phyloP scores from a whole-genome alignment of 2,329 filamentous ascomycete species.

The Colletotrichum tabaci region DNA sequence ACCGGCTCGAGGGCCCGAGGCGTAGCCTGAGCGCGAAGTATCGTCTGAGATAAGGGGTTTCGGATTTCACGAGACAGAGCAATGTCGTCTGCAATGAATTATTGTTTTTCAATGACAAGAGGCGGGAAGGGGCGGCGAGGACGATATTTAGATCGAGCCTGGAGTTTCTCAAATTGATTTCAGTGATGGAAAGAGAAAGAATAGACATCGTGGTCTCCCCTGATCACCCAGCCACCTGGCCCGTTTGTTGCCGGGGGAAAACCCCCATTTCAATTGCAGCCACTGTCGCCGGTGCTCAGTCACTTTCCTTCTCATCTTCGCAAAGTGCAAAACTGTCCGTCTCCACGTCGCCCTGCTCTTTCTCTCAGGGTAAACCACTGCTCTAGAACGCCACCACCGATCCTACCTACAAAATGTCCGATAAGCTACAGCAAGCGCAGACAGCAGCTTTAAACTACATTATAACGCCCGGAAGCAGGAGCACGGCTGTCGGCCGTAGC shows the following conservation, averaged over 20 bases:
- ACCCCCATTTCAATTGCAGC: no score
- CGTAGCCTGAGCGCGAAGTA: not conserved
- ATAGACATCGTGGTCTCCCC: not conserved
- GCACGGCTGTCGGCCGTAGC: slow-evolving; percentile 88
- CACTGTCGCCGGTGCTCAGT: not conserved
- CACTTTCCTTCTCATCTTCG: not conserved
- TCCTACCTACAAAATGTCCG: not conserved
- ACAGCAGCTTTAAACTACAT: slow-evolving; percentile 74
- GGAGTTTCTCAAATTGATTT: not conserved
- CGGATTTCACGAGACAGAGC: not conserved
- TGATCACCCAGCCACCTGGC: not conserved
- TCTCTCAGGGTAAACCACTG: not conserved
- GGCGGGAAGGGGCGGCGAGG: no score
- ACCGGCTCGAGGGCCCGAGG: not conserved
- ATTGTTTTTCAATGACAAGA: no score
- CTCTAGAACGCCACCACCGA: not conserved
- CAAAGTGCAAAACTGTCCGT: not conserved
- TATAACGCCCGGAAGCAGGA: slow-evolving; percentile 87
- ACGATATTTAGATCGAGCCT: no score
- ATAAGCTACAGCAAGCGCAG: slow-evolving; percentile 12
- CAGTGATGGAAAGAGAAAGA: not conserved
- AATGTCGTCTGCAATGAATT: not conserved
- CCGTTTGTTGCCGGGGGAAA: not conserved
- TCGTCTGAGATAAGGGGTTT: not conserved
- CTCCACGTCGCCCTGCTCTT: not conserved